Base-by-base conservation (phyloP, 345 rosid species). In the Citrus unshiu region DNA sequence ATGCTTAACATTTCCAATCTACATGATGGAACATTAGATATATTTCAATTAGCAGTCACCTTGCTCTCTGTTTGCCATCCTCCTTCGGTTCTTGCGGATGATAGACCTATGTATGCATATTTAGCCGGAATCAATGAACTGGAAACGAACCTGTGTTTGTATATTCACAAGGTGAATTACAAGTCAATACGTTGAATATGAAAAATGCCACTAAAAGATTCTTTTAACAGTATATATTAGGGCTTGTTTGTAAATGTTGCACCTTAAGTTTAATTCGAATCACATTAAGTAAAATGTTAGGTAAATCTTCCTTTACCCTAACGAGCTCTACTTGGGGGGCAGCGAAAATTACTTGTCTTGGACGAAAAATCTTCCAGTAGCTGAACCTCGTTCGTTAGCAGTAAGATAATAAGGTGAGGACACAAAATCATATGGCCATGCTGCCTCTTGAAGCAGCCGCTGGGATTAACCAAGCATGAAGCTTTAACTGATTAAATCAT, bases 41-140 rank as follows among this genome's bases (percentile, higher is more conserved):
- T 14, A 29, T 51, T 51, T n/a, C 5, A 13, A 6, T 40, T 22
- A 30, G 19, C 30, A 9, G 19, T 22, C 71, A 83, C 86, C 81
- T 86, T 81, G 85, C 82, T 86, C 73, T 86, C 82, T 25, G 81
- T 81, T 80, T 86, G 83, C 89, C 86, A 82, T 21, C 78, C 82
- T 54, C 84, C 89, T 68, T 63, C 73, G 4, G 81, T 84, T 69
- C 80, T 79, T 19, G 86, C 84, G 24, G 56, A 65, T 6, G 85
- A 81, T 70, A 84, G 74, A 61, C 89, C 89, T 37, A 80, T 66
- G 40, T 71, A 75, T 18, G 83, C 89, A 22, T 57, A 37, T 76
- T 82, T 84, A 58, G 84, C 85, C n/a, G 86, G 89, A 72, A 84
- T 79, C 65, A 84, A 59, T 46, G 82, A 70, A 62, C 76, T 67